phyloP scores from a whole-genome alignment of 2,329 filamentous ascomycete species.

The Keithomyces neogunnii region DNA sequence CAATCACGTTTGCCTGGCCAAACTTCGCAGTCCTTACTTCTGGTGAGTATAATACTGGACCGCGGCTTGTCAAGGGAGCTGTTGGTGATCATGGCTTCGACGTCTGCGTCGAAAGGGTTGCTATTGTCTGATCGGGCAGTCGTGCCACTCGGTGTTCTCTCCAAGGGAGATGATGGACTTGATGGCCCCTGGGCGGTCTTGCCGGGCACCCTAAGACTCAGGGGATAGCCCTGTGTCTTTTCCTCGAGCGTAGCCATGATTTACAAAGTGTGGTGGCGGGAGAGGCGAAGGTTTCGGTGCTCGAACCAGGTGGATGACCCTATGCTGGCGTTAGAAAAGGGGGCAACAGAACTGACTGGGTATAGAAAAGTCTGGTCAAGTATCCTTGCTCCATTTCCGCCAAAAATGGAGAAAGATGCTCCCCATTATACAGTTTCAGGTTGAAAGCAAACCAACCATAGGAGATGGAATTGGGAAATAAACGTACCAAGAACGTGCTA shows the following conservation, averaged over 20 bases:
- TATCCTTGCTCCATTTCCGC: too few species aligned
- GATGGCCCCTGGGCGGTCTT: slow-evolving; percentile 9
- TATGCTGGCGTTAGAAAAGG: background rate
- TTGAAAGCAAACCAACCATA: too few species aligned
- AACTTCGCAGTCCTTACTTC: slow-evolving; percentile 42
- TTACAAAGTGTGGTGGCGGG: too few species aligned
- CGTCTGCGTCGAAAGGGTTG: slow-evolving; percentile 50
- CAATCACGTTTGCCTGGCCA: slow-evolving; percentile 54
- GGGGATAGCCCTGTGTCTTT: slow-evolving; percentile 11
- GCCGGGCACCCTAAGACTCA: slow-evolving; percentile 19
- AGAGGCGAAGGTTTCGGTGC: too few species aligned
- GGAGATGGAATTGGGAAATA: too few species aligned
- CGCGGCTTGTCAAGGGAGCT: slow-evolving; percentile 24
- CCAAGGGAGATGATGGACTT: background rate
- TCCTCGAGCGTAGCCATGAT: slow-evolving; percentile 20
- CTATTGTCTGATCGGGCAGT: slow-evolving; percentile 33
- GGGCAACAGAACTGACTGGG: too few species aligned
- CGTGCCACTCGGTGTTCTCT: slow-evolving; percentile 26
- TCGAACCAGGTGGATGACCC: too few species aligned
- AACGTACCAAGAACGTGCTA: too few species aligned
- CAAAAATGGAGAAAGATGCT: too few species aligned
- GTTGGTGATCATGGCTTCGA: slow-evolving; percentile 42
- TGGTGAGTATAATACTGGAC: slow-evolving; percentile 16
- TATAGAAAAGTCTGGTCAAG: too few species aligned
- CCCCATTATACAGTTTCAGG: too few species aligned